Base-by-base conservation (phyloP, 768 basidiomycete species). In the Serendipita sp. region DNA sequence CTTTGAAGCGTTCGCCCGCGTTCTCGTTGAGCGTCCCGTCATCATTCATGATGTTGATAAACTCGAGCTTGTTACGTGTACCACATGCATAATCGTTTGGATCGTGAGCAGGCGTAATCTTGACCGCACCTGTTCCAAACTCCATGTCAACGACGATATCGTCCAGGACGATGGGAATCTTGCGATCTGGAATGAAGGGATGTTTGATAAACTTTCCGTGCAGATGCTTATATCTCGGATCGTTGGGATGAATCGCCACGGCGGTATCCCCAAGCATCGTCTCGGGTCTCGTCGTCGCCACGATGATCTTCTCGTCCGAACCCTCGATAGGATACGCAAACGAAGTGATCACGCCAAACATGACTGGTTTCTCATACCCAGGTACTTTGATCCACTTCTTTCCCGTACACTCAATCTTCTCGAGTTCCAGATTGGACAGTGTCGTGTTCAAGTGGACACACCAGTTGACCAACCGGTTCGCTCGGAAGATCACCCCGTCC, bases 211-310 rank as follows among this genome's bases (percentile, higher is more conserved):
- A 93, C 78, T 93, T 97, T 64, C 94, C 96, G 68, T 93, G 92
- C 4, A 99, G 85, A 70, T 96, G 95, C 81, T 80, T 93, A 77
- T 97, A 97, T 11, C 95, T 84, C 7, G 81, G 76, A 73, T 98
- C 95, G 66, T 94, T 83, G 2, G 93, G 94, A 74, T 99, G 95
- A 0, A 98, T 91, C 34, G 96, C 96, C 28, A 99, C 86, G 32
- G 90, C 96, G 1, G 93, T 91, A 80, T 98, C 96, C 41, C 96
- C 96, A 0, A 99, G 80, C 91, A 98, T 95, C 0, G 96, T 97
- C 75, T 98, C 96, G 0, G 94, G 94, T 78, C 96, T 91, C 3
- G 95, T 98, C 0, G 96, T 99, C 0, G 96, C 95, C 44, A 99
- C 85, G 63, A 96, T 79, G 66, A 99, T 86, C 71, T 80, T 86